phyloP scores from a whole-genome alignment of 2,329 filamentous ascomycete species.

The Penicillium sp. region DNA sequence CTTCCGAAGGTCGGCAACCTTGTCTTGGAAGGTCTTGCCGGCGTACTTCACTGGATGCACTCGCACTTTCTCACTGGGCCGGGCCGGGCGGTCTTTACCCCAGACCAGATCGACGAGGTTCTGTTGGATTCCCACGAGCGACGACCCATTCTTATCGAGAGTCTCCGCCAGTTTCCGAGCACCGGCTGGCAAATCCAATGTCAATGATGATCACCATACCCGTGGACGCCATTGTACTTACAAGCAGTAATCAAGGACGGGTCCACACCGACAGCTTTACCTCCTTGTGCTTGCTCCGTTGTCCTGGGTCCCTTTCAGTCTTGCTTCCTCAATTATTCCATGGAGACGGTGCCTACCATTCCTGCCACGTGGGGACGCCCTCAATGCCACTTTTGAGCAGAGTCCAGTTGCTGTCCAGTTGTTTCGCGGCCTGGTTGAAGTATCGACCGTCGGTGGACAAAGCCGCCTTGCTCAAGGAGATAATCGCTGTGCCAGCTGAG shows the following conservation, averaged over 20 bases:
- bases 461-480: slow-evolving; percentile 81
- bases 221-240: slow-evolving; percentile 30
- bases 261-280: slow-evolving; percentile 87
- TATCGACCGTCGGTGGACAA: slow-evolving; percentile 94
- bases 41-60: slow-evolving; percentile 70
- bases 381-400: slow-evolving; percentile 90
- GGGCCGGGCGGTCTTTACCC: slow-evolving; percentile 68
- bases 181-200: slow-evolving; percentile 46
- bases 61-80: slow-evolving; percentile 72
- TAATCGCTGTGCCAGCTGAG: slow-evolving; percentile 87
- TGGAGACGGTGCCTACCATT: slow-evolving; percentile 62
- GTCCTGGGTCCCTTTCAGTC: slow-evolving; percentile 46
- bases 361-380: slow-evolving; percentile 94
- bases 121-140: slow-evolving; percentile 68
- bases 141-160: slow-evolving; percentile 79
- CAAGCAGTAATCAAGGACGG: slow-evolving; percentile 76
- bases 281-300: slow-evolving; percentile 77
- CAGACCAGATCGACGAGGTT: slow-evolving; percentile 94
- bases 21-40: slow-evolving; percentile 77
- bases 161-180: slow-evolving; percentile 76
- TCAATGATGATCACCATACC: background rate
- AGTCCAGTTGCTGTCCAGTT: slow-evolving; percentile 87
- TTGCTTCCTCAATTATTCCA: background rate
- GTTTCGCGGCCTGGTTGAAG: slow-evolving; percentile 91
- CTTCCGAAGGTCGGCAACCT: slow-evolving; percentile 82